A percentile compares a stretch with the other conserved stretches of the same genome.
Conservation (phyloP, 139 green algal genomes). For the Volvox reticuliferus region DNA sequence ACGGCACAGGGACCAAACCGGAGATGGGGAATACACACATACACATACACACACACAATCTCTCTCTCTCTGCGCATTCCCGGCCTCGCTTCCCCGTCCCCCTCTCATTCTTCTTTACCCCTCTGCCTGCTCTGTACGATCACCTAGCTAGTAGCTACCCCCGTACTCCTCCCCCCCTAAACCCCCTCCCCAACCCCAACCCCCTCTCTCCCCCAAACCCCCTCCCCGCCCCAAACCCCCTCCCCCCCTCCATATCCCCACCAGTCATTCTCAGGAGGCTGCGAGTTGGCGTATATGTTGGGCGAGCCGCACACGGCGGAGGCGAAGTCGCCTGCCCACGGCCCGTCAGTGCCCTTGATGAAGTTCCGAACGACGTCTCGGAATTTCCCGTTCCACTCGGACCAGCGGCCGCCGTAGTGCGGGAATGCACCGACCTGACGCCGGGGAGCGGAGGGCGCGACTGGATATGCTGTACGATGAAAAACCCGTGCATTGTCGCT, state of each 20-base stretch:
- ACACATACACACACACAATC: too few relatives aligned
- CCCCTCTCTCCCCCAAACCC: not conserved
- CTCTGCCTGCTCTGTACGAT: too few relatives aligned
- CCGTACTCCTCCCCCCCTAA: not conserved
- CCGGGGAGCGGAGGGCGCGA: not conserved
- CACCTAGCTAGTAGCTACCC: not conserved
- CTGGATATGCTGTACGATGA: not conserved
- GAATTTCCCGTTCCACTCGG: conserved; percentile 98
- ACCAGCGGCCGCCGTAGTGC: conserved; percentile 95
- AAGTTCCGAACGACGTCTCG: conserved; percentile 92
- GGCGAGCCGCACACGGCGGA: conserved; percentile 85
- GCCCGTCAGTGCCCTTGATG: conserved; percentile 90
- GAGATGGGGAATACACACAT: not conserved
- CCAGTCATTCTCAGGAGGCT: conserved; percentile 63
- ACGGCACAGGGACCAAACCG: too few relatives aligned
- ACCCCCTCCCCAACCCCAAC: not conserved
- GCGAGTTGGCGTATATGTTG: conserved; percentile 81
- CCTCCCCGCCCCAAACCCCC: not conserved
- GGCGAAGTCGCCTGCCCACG: conserved; percentile 87
- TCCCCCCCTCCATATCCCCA: conserved; percentile 18
- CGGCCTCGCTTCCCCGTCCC: not conserved
- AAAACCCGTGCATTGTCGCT: too few relatives aligned
- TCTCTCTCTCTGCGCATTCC: not conserved
- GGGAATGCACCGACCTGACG: conserved; percentile 91
- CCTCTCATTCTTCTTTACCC: not conserved